A percentile compares a stretch with the other conserved stretches of the same genome.
phyloP scores from a whole-genome alignment of 345 rosid genomes.

The Erysimum cheiranthoides region DNA sequence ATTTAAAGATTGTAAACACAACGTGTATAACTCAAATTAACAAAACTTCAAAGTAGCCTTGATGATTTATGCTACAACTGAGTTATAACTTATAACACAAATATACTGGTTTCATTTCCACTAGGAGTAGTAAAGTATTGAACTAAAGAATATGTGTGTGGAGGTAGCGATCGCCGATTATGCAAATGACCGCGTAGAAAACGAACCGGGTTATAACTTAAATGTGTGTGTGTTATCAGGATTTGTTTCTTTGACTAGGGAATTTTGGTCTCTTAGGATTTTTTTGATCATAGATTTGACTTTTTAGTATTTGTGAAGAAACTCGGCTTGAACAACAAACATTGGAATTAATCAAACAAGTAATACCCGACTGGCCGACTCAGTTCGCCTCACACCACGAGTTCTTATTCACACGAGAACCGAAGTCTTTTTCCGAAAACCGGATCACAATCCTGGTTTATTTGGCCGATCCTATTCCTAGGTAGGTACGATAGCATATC shows the following conservation, averaged over 20 bases:
- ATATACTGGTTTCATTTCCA: not conserved
- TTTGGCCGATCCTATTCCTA: not conserved
- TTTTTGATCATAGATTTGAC: conserved; percentile 29
- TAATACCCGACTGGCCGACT: conserved; percentile 19
- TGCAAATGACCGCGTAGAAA: not conserved
- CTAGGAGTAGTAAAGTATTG: conserved; percentile 3
- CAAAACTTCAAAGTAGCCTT: not conserved
- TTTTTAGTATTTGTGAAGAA: conserved; percentile 18
- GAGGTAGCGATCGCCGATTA: not conserved
- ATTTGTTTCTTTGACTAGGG: conserved; percentile 20
- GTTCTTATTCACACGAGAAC: conserved; percentile 30
- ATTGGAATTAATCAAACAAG: conserved; percentile 34
- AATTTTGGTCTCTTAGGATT: conserved; percentile 15
- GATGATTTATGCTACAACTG: not conserved
- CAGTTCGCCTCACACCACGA: conserved; percentile 18
- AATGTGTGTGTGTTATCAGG: not conserved
- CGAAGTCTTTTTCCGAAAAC: not conserved
- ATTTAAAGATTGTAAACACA: not conserved
- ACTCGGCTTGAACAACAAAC: conserved; percentile 20
- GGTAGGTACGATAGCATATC: not conserved
- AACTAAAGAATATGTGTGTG: not conserved
- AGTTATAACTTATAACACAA: not conserved
- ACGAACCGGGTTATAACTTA: not conserved
- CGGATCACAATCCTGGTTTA: conserved; percentile 3
- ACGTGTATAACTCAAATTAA: not conserved